phyloP scores from a whole-genome alignment of 2,329 filamentous ascomycete genomes.

The Lachnum nothofagi region DNA sequence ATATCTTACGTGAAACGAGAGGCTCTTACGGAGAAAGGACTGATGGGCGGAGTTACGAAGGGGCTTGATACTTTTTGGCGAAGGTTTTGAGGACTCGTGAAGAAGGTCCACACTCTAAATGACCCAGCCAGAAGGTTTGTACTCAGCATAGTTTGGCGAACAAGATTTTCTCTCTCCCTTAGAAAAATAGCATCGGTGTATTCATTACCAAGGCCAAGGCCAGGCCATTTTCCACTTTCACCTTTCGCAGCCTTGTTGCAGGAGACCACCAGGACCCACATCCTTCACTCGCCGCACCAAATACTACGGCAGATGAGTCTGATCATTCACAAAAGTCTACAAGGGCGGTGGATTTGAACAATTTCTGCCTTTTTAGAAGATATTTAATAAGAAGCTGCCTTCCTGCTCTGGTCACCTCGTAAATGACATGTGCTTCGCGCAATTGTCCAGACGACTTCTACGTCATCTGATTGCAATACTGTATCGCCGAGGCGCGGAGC shows the following conservation, averaged over 20 bases:
- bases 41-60: conserved; percentile 31
- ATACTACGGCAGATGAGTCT: too few species aligned
- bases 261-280: not conserved
- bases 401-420: too few species aligned
- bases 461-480: too few species aligned
- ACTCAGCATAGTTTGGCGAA: conserved; percentile 31
- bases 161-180: conserved; percentile 22
- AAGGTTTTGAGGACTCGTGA: conserved; percentile 19
- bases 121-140: conserved; percentile 26
- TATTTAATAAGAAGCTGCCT: too few species aligned
- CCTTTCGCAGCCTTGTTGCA: not conserved
- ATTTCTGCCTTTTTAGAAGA: too few species aligned
- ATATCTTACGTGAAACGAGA: conserved; percentile 5
- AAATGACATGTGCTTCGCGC: too few species aligned
- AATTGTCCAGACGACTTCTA: too few species aligned
- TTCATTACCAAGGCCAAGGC: not conserved
- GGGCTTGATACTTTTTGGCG: conserved; percentile 27
- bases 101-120: conserved; percentile 19
- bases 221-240: not conserved
- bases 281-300: not conserved
- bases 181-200: not conserved
- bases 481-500: too few species aligned
- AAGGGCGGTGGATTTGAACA: too few species aligned
- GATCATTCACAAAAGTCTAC: too few species aligned
- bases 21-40: conserved; percentile 24